phyloP scores from a whole-genome alignment of 805 yeast genomes.

The Saccharomycodes ludwigii region DNA sequence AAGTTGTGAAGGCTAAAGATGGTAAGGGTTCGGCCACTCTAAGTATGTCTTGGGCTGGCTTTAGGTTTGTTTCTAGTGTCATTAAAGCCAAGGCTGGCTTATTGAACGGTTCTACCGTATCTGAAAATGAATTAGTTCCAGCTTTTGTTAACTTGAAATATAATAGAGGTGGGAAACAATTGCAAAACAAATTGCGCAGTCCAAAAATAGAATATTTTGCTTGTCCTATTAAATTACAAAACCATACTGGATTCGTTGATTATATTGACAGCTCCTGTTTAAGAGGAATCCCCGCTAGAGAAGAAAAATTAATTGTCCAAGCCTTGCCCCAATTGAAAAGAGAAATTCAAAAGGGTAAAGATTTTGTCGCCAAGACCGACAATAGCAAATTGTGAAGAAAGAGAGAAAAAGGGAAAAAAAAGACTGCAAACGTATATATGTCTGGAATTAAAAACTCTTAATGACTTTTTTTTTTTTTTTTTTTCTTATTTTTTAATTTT shows the following conservation, averaged over 20 bases:
- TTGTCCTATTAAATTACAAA: constrained; percentile 43
- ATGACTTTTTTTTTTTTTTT: too few relatives aligned
- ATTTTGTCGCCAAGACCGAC: constrained; percentile 25
- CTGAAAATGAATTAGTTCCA: constrained; percentile 29
- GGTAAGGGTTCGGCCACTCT: constrained; percentile 80
- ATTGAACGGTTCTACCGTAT: constrained; percentile 4
- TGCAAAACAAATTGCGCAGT: constrained; percentile 27
- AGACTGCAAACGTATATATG: too few relatives aligned
- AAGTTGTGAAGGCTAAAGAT: constrained; percentile 73
- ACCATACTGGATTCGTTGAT: constrained; percentile 34
- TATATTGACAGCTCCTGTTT: constrained; percentile 32
- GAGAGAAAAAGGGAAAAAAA: too few relatives aligned
- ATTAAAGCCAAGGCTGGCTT: constrained; percentile 41
- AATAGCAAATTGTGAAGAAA: too few relatives aligned
- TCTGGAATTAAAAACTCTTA: too few relatives aligned
- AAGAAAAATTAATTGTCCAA: constrained; percentile 34
- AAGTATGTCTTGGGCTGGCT: constrained; percentile 82
- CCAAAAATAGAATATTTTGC: constrained; percentile 38
- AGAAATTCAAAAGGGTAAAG: constrained; percentile 48
- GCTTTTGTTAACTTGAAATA: constrained; percentile 45
- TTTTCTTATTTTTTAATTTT: too few relatives aligned
- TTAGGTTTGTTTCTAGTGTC: constrained; percentile 56
- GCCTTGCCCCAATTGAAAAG: constrained; percentile 42
- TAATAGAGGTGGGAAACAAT: constrained; percentile 33
- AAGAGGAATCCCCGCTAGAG: too few relatives aligned